Percentiles rank a stretch among this genome's conserved stretches.
These are phyloP conservation scores for Dichotomocladium elegans DNA, from an alignment of 371 early-diverging fungal species.

Conservation along the genomic window DNA sequence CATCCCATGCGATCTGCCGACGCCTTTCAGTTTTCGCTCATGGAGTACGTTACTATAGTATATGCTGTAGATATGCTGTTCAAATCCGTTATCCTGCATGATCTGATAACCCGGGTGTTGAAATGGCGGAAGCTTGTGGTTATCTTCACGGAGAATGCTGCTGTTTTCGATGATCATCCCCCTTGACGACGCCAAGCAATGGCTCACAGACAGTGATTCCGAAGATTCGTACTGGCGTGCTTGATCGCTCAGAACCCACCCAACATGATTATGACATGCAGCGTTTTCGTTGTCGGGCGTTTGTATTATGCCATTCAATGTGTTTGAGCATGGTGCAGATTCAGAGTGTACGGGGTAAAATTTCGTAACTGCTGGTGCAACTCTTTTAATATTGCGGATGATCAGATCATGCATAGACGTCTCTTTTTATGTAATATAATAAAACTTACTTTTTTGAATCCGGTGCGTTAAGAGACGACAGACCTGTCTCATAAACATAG, in stretches of 20 bases:
- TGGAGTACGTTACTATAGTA: slow-evolving; percentile 91
- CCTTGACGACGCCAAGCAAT: no score
- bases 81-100: slow-evolving; percentile 90
- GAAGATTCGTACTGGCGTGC: slow-evolving; percentile 38
- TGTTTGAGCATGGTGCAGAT: slow-evolving; percentile 38
- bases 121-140: slow-evolving; percentile 74
- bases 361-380: slow-evolving; percentile 33
- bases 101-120: slow-evolving; percentile 94
- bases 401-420: not conserved
- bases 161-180: no score
- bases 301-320: slow-evolving; percentile 6
- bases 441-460: not conserved
- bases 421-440: not conserved
- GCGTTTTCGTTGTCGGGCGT: slow-evolving; percentile 27
- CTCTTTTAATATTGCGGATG: not conserved
- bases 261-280: slow-evolving; percentile 79
- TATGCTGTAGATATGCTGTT: slow-evolving; percentile 93
- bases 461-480: slow-evolving; percentile 25
- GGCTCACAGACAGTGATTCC: slow-evolving; percentile 19
- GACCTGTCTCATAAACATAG: slow-evolving; percentile 80
- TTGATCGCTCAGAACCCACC: slow-evolving; percentile 75
- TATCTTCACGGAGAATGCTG: slow-evolving; percentile 2
- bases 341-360: slow-evolving; percentile 61
- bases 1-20: slow-evolving; percentile 94
- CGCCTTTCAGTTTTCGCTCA: slow-evolving; percentile 88